Percentiles rank a stretch among this genome's conserved stretches.
Evolutionary conservation across 345 rosid genomes (phyloP).

Genomic region (Microthlaspi erraticum): DNA sequence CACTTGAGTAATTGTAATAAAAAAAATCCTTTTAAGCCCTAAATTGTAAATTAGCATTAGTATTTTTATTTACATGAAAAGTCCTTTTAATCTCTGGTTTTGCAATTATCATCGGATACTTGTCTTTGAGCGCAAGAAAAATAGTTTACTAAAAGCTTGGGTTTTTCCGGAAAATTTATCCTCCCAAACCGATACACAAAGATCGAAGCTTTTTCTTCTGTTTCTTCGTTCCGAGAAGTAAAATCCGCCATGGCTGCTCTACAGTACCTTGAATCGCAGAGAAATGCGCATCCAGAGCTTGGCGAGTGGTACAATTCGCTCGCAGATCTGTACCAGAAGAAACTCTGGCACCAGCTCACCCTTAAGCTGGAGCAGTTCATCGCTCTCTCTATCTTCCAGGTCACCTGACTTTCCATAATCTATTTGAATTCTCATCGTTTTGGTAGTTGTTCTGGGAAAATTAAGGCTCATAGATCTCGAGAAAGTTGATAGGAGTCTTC

Average conservation of each 20-base stretch:
- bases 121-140: slow-evolving; percentile 46
- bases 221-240: neutral
- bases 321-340: slow-evolving; percentile 96
- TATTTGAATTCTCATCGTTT: neutral
- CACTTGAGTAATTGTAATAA: neutral
- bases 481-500: neutral
- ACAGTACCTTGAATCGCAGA: slow-evolving; percentile 73
- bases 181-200: slow-evolving; percentile 11
- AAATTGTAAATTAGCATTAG: neutral
- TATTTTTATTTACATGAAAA: slow-evolving; percentile 6
- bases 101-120: slow-evolving; percentile 20
- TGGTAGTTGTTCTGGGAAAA: neutral
- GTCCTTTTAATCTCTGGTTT: neutral
- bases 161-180: neutral
- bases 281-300: slow-evolving; percentile 74
- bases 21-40: neutral
- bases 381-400: slow-evolving; percentile 82
- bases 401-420: slow-evolving; percentile 11
- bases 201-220: slow-evolving; percentile 32
- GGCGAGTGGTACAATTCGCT: slow-evolving; percentile 90
- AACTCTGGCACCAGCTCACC: slow-evolving; percentile 99
- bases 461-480: slow-evolving; percentile 39
- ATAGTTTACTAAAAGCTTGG: slow-evolving; percentile 40
- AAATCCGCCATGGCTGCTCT: slow-evolving; percentile 77
- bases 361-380: slow-evolving; percentile 96